Base-by-base conservation (phyloP, 306 rosid genomes). In the Cicer yamashitae region DNA sequence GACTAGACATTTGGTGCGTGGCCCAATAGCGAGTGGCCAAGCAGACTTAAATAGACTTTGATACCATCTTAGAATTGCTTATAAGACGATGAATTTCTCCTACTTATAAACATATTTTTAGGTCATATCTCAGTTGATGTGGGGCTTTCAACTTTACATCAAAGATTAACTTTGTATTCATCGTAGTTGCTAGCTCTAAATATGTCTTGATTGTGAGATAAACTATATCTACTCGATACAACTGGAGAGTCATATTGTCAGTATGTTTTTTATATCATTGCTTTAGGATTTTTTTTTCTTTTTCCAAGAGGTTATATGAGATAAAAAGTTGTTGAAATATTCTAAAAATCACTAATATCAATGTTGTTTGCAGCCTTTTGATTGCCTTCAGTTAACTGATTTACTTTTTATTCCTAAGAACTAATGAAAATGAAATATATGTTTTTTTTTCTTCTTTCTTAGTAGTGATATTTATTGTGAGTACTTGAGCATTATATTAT, bases 401-500 rank as follows among this genome's bases (percentile, higher is more conserved):
- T 40, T 64, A 40, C 10, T 20, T 65, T 70, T 70, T 38, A 17
- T 20, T 81, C 37, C 15, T 13, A 13, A 22, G 30, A 39, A 58
- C 38, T 38, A 10, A 39, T 78, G 8, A 38, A 20, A 59, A n/a
- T 77, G 12, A 50, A 60, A 48, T 59, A 12, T 44, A 14, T 34
- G 38, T 39, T 7, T 48, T 70, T 43, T 70, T 9, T 10, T 30
- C 37, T 30, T 30, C 37, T 30, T 4, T 30, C 37, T 18, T 3
- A 45, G 22, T 58, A 58, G 38, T 58, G 39, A 3, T 63, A 6
- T 63, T 10, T 76, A 48, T 67, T 13, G 45, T 20, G 11, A 56
- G 39, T 57, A 57, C 12, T 56, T 63, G 68, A 56, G 14, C 20
- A 58, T 37, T 25, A 11, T 62, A 41, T 11, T 69, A 70, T 13